phyloP scores from a whole-genome alignment of 208 protist genomes.

The Wallacemonas collosoma region DNA sequence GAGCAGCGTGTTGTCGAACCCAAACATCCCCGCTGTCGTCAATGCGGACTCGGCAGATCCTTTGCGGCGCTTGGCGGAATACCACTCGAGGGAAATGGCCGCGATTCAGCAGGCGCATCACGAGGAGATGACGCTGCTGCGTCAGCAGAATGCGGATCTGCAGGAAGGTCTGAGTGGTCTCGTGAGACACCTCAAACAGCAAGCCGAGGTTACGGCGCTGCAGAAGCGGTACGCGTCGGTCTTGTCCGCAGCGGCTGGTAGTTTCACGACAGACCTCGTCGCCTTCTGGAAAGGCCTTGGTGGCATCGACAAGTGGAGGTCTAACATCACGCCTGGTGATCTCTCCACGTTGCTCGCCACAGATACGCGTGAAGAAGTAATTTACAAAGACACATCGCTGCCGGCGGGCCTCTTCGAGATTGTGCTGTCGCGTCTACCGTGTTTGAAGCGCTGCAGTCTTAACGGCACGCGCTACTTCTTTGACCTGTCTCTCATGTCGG shows the following conservation, averaged over 20 bases:
- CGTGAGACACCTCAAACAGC: background rate
- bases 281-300: slow-evolving; percentile 5
- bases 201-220: background rate
- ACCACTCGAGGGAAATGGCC: slow-evolving; percentile 3
- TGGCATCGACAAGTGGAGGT: slow-evolving; percentile 3
- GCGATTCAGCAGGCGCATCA: background rate
- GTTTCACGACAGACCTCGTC: background rate
- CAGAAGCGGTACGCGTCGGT: slow-evolving; percentile 3
- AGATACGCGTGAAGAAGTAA: slow-evolving; percentile 5
- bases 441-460: slow-evolving; percentile 10
- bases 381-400: slow-evolving; percentile 10
- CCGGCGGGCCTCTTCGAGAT: slow-evolving; percentile 6
- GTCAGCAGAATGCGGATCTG: background rate
- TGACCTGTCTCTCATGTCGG: background rate
- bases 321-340: background rate
- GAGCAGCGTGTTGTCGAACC: background rate
- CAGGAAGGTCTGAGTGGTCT: background rate
- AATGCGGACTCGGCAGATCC: background rate
- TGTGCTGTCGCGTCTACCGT: background rate
- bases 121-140: slow-evolving; percentile 10
- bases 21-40: background rate
- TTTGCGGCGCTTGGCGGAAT: background rate
- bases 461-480: slow-evolving; percentile 18
- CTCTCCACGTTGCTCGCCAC: background rate
- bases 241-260: background rate